Percentiles rank a stretch among this genome's conserved stretches.
Evolutionary conservation across 2,329 filamentous ascomycete species (phyloP).

Genomic region (Calonectria pauciramosa): DNA sequence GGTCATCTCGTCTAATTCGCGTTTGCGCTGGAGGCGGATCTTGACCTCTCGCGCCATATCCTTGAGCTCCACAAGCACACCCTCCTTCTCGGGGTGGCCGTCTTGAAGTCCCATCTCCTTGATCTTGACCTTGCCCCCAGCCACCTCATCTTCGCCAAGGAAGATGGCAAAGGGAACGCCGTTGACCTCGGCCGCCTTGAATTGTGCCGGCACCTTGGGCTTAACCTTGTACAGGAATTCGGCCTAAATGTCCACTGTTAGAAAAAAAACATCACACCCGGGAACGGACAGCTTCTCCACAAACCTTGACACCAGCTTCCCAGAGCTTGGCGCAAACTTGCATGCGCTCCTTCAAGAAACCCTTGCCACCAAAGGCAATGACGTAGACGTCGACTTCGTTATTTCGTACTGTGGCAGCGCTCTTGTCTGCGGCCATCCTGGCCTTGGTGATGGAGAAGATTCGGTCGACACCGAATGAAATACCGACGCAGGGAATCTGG

Average conservation of each 20-base stretch:
- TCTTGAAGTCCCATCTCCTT: conserved; percentile 83
- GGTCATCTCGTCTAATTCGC: conserved; percentile 59
- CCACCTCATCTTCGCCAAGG: conserved; percentile 90
- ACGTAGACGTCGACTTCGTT: conserved; percentile 92
- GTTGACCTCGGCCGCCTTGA: conserved; percentile 87
- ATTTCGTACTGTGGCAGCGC: conserved; percentile 57
- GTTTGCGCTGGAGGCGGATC: conserved; percentile 57
- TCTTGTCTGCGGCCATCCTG: conserved; percentile 72
- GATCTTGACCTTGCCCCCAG: conserved; percentile 85
- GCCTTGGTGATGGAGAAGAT: conserved; percentile 95
- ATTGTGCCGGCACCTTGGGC: conserved; percentile 89
- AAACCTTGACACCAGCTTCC: conserved; percentile 87
- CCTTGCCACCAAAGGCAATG: conserved; percentile 94
- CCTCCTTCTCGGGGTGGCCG: conserved; percentile 91
- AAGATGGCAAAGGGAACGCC: conserved; percentile 90
- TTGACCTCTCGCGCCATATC: conserved; percentile 76
- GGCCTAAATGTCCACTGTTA: conserved; percentile 62
- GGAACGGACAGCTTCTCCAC: conserved; percentile 26
- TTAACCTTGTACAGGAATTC: conserved; percentile 93
- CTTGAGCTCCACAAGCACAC: conserved; percentile 77
- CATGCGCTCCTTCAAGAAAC: conserved; percentile 89
- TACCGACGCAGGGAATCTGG: conserved; percentile 75
- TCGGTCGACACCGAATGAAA: conserved; percentile 95
- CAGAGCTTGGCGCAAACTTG: conserved; percentile 81
- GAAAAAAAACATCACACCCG: neutral